phyloP scores from a whole-genome alignment of 1,139 yeast species.

The Sugiyamaella grinbergsii region DNA sequence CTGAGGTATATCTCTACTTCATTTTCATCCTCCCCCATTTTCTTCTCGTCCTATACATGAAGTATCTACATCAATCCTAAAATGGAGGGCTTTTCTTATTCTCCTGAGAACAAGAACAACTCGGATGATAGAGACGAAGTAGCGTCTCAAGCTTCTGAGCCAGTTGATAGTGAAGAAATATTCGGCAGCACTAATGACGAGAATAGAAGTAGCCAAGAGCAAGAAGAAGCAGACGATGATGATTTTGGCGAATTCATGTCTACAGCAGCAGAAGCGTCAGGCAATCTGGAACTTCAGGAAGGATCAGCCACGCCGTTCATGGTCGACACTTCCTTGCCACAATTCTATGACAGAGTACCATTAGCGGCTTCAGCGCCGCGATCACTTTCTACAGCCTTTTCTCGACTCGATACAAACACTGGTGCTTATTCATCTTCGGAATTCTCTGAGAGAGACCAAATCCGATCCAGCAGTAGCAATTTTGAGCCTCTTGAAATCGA shows the following conservation, averaged over 20 bases:
- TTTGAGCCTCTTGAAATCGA: conserved; percentile 9
- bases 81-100: conserved; percentile 5
- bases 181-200: conserved; percentile 1
- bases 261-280: conserved; percentile 3
- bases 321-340: conserved; percentile 27
- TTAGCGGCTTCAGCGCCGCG: background rate
- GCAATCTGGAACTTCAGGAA: background rate
- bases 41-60: too few relatives aligned
- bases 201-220: too few relatives aligned
- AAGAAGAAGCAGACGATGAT: conserved; percentile 3
- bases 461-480: background rate
- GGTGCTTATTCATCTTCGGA: background rate
- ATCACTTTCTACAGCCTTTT: conserved; percentile 6
- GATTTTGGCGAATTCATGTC: conserved; percentile 19
- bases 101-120: background rate
- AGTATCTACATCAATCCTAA: background rate
- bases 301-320: background rate
- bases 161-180: conserved; percentile 1
- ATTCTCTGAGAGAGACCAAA: background rate
- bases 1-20: too few relatives aligned
- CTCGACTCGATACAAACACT: conserved; percentile 6
- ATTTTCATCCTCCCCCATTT: too few relatives aligned
- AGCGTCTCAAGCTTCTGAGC: conserved; percentile 1
- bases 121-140: background rate
- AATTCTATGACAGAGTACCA: conserved; percentile 23